These are phyloP conservation scores for Xylaria sp. DNA, from an alignment of 2,329 filamentous ascomycete species.

Conservation along the genomic window DNA sequence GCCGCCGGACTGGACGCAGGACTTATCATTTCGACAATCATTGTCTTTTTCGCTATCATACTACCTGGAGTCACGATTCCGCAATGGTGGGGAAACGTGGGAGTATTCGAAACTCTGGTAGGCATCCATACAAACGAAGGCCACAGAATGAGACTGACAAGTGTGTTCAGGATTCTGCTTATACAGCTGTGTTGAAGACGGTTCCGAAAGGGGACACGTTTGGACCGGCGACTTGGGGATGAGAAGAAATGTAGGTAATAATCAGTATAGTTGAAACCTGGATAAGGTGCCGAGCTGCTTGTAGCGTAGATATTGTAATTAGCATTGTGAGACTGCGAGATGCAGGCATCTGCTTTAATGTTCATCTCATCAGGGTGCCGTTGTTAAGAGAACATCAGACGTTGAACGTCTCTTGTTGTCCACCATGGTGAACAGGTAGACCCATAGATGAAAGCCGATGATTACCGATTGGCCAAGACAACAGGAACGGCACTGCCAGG, in stretches of 20 bases:
- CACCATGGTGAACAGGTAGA: neutral
- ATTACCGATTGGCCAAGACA: neutral
- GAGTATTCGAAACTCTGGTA: conserved; percentile 34
- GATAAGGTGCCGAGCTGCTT: neutral
- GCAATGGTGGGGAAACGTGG: conserved; percentile 50
- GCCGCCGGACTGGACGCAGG: conserved; percentile 38
- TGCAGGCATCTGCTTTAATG: neutral
- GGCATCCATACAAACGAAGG: conserved; percentile 33
- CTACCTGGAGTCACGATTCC: conserved; percentile 35
- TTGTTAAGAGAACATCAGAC: neutral
- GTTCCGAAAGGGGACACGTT: conserved; percentile 33
- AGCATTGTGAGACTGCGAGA: neutral
- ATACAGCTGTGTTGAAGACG: conserved; percentile 29
- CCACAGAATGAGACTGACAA: conserved; percentile 23
- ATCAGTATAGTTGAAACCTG: neutral
- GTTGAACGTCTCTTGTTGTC: neutral
- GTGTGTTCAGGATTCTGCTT: conserved; percentile 30
- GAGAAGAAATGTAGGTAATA: neutral
- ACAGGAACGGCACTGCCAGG: neutral
- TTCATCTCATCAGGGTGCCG: neutral
- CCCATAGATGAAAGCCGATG: neutral
- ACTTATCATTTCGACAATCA: conserved; percentile 35
- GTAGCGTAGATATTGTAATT: neutral
- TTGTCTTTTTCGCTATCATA: conserved; percentile 36
- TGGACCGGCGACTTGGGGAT: conserved; percentile 36